These are phyloP conservation scores for Babjeviella inositovora DNA, from an alignment of 805 yeast genomes.

Conservation along the genomic window DNA sequence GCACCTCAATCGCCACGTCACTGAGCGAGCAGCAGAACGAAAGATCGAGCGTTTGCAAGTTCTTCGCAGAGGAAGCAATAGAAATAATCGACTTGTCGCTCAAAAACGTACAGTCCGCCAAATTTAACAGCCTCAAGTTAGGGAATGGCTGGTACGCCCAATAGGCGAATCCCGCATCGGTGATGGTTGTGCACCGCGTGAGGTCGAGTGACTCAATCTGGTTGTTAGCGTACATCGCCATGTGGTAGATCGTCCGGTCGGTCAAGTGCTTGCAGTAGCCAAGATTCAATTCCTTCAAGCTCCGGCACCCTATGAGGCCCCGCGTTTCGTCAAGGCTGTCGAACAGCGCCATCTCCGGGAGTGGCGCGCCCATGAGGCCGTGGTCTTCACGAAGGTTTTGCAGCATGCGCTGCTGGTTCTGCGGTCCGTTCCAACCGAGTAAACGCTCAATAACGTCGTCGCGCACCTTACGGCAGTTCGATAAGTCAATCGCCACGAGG, in stretches of 20 bases:
- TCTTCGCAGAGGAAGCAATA: conserved; percentile 44
- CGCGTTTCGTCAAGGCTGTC: conserved; percentile 5
- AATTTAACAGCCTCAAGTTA: conserved; percentile 28
- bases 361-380: conserved; percentile 6
- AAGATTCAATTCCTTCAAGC: conserved; percentile 32
- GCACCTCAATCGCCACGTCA: conserved; percentile 50
- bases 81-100: conserved; percentile 50
- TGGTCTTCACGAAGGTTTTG: conserved; percentile 1
- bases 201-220: conserved; percentile 40
- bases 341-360: conserved; percentile 13
- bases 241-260: conserved; percentile 47
- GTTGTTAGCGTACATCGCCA: conserved; percentile 41
- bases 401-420: conserved; percentile 1
- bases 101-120: conserved; percentile 62
- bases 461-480: conserved; percentile 59
- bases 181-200: conserved; percentile 64
- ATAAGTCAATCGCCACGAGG: conserved; percentile 44
- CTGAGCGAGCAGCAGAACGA: conserved; percentile 67
- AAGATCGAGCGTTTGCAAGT: conserved; percentile 37
- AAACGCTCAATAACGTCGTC: conserved; percentile 58
- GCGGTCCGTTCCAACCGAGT: conserved; percentile 30
- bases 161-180: conserved; percentile 54
- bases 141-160: conserved; percentile 49
- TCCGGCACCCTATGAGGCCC: conserved; percentile 35
- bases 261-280: conserved; percentile 70